Base-by-base conservation (phyloP, 805 yeast genomes). In the Candida wancherniae region DNA sequence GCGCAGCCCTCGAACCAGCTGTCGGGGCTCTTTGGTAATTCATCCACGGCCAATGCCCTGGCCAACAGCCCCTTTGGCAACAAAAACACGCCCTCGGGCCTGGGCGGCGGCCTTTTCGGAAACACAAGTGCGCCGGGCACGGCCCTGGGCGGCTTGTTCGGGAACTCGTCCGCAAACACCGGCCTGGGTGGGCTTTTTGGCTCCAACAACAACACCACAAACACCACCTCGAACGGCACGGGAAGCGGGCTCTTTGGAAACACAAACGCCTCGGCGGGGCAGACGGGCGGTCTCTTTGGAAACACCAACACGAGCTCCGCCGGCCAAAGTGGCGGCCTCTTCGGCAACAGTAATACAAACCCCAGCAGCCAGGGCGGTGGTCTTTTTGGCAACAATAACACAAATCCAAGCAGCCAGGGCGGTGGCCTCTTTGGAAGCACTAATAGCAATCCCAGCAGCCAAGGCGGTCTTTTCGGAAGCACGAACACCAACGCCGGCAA, bases 361-460 rank as follows among this genome's bases (percentile, higher is more conserved):
- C n/a, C 29, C 23, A 20, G 28, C 9, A 22, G n/a, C n/a, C 22
- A 9, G n/a, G 18, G 19, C 8, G 31, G 29, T 13, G 9, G 68
- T 57, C n/a, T 58, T 51, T 24, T 57, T 52, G 12, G 57, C 42
- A 15, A 43, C 17, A 9, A 31, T n/a, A n/a, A n/a, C n/a, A n/a
- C n/a, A 24, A 11, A 24, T n/a, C n/a, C 29, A 19, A 20, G 28
- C 9, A 22, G n/a, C n/a, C 22, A 9, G n/a, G 18, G 19, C 8
- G 31, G 29, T 13, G 9, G 68, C 57, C n/a, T 58, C 51, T 24
- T 57, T 52, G 12, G 57, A 42, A 15, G 42, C 44, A 2, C 44
- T 46, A 17, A 24, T 9, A 6, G 24, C 24, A 11, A 24, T 7
- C 19, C 29, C 23, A 20, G 28, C 9, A 22, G n/a, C n/a, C 22